These are phyloP conservation scores for Lathyrus tuberosus DNA, from an alignment of 306 rosid species.

Conservation along the genomic window DNA sequence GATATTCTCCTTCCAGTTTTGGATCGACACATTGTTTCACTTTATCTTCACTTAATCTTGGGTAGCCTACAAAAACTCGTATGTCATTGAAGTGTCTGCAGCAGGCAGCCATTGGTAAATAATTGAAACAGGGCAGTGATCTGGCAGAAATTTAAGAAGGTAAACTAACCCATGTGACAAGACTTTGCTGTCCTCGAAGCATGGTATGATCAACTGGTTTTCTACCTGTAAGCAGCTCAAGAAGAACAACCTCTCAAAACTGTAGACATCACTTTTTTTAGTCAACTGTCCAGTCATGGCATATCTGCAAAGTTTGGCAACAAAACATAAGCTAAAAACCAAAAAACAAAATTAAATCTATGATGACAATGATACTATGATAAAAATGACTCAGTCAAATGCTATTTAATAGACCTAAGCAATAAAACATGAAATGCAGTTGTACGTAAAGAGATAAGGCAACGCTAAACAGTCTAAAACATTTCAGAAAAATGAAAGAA, in stretches of 20 bases:
- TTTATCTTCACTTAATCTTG: no score
- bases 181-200: constrained; percentile 83
- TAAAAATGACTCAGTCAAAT: no score
- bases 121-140: constrained; percentile 7
- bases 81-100: constrained; percentile 25
- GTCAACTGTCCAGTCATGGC: constrained; percentile 65
- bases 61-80: constrained; percentile 63
- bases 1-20: constrained; percentile 89
- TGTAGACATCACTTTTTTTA: constrained; percentile 71
- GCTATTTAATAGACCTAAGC: no score
- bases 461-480: no score
- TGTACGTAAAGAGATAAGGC: no score
- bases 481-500: no score
- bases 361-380: no score
- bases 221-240: constrained; percentile 72
- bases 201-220: constrained; percentile 78
- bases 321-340: constrained; percentile 35
- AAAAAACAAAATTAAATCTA: constrained; percentile 1
- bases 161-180: constrained; percentile 84
- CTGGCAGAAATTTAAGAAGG: constrained; percentile 29
- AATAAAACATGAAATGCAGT: no score
- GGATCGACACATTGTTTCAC: constrained; percentile 97
- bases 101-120: constrained; percentile 1
- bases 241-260: constrained; percentile 77
- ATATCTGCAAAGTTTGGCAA: no score